These are phyloP conservation scores for Spirogloea muscicola DNA, from an alignment of 139 green algal species.

Conservation along the genomic window DNA sequence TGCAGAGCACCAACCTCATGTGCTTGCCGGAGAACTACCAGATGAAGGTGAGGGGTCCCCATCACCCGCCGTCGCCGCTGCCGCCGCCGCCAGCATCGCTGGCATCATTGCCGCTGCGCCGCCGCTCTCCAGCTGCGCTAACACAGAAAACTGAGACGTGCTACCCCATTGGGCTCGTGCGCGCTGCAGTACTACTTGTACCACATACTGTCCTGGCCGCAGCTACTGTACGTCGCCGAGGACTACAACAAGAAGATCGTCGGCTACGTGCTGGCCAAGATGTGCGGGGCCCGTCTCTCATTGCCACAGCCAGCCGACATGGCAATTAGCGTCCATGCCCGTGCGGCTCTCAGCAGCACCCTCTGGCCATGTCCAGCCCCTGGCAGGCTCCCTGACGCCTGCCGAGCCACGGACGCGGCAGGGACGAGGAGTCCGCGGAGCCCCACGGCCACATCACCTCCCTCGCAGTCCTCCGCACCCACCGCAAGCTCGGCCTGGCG, in stretches of 20 bases:
- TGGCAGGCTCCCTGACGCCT: too few species aligned
- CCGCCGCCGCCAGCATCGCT: too few species aligned
- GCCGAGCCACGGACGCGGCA: too few species aligned
- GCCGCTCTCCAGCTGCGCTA: too few species aligned
- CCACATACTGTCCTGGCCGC: conserved; percentile 96
- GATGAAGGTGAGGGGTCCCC: conserved; percentile 74
- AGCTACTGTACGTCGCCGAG: conserved; percentile 95
- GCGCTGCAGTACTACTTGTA: conserved; percentile 98
- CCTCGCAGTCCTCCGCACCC: conserved; percentile 86
- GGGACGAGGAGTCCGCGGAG: conserved; percentile 75
- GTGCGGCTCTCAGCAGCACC: too few species aligned
- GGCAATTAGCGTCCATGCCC: too few species aligned
- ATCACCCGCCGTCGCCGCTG: too few species aligned
- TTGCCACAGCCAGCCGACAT: too few species aligned
- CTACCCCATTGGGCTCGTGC: too few species aligned
- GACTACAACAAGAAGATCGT: conserved; percentile 95
- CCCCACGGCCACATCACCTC: conserved; percentile 97
- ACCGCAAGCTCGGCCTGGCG: conserved; percentile 93
- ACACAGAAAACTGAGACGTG: too few species aligned
- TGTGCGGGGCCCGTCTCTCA: conserved; percentile 53
- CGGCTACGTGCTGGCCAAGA: conserved; percentile 98
- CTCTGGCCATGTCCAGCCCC: too few species aligned
- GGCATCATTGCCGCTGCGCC: too few species aligned
- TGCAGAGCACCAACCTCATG: conserved; percentile 95
- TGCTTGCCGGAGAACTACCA: conserved; percentile 98